Percentiles rank a stretch among this genome's conserved stretches.
phyloP scores from a whole-genome alignment of 2,329 filamentous ascomycete genomes.

The Calonectria montana region DNA sequence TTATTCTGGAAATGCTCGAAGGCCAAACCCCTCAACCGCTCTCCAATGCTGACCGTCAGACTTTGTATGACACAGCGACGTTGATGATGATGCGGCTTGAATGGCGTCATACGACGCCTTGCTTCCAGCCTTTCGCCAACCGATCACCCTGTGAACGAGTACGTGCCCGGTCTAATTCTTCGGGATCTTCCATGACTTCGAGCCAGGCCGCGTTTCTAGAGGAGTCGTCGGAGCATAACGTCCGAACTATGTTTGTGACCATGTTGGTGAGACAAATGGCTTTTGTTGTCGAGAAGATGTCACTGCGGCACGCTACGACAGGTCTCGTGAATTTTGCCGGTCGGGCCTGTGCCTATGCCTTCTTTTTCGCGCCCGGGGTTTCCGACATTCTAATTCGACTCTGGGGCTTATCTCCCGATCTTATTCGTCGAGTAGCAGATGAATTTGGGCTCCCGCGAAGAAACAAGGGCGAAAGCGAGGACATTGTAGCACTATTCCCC shows the following conservation, averaged over 20 bases:
- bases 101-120: constrained; percentile 81
- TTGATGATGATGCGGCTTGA: constrained; percentile 90
- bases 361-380: constrained; percentile 90
- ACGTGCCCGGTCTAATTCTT: constrained; percentile 60
- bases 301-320: constrained; percentile 73
- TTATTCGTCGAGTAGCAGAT: constrained; percentile 77
- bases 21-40: constrained; percentile 76
- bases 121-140: constrained; percentile 71
- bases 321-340: constrained; percentile 87
- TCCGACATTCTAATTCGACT: constrained; percentile 85
- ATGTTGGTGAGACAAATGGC: constrained; percentile 87
- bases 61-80: constrained; percentile 81
- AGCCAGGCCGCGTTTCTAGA: constrained; percentile 65
- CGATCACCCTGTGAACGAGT: constrained; percentile 61
- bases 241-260: constrained; percentile 85
- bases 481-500: constrained; percentile 78
- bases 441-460: constrained; percentile 74
- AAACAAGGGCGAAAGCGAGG: constrained; percentile 67
- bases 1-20: constrained; percentile 83
- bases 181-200: constrained; percentile 75
- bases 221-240: constrained; percentile 85
- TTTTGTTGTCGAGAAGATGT: constrained; percentile 91
- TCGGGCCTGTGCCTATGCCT: constrained; percentile 91
- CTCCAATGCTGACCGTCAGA: constrained; percentile 84
- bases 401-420: constrained; percentile 78